Conservation (phyloP, 202 grass and related monocot species). For the Bolboschoenoplectus hybrid region DNA sequence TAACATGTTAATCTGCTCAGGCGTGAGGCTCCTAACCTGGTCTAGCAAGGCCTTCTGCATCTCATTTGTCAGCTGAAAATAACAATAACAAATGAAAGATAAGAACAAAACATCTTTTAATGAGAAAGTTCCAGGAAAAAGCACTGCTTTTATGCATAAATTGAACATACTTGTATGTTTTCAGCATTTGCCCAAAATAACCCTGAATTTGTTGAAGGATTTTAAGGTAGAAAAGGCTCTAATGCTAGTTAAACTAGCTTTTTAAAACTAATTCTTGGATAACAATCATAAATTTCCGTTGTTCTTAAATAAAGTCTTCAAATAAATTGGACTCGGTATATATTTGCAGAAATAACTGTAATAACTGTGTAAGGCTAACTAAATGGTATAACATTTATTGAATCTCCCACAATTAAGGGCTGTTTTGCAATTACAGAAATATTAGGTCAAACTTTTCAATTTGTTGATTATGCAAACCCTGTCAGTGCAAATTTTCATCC, state of each 20-base stretch:
- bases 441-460: neutral
- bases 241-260: neutral
- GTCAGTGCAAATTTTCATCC: neutral
- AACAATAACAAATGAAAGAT: slow-evolving; percentile 37
- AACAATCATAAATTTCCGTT: neutral
- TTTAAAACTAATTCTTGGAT: neutral
- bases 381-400: neutral
- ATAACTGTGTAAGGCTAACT: neutral
- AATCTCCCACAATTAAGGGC: neutral
- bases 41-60: slow-evolving; percentile 92
- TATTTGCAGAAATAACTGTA: neutral
- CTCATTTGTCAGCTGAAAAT: slow-evolving; percentile 72
- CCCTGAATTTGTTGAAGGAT: neutral
- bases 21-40: slow-evolving; percentile 82
- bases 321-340: neutral
- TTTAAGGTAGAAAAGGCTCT: neutral
- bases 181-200: neutral
- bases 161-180: neutral
- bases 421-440: slow-evolving; percentile 8
- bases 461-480: neutral
- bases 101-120: neutral
- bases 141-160: neutral
- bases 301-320: neutral
- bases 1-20: slow-evolving; percentile 86
- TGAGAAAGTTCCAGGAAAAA: neutral